These are phyloP conservation scores for Laguncularia racemosa DNA, from an alignment of 345 rosid species.

Conservation along the genomic window DNA sequence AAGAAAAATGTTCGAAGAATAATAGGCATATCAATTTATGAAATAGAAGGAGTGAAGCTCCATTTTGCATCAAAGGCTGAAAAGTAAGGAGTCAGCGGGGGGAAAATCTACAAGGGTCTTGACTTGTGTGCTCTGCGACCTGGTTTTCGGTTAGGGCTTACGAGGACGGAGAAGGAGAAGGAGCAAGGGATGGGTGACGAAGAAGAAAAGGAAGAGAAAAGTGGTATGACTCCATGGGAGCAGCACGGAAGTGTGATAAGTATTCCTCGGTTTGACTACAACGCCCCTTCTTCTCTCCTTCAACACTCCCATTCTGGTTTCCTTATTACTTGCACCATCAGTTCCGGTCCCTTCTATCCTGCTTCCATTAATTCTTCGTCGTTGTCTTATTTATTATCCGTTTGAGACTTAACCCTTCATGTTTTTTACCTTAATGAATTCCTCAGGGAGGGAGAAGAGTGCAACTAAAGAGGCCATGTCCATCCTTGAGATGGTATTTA, in stretches of 20 bases:
- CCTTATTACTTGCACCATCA: conserved; percentile 78
- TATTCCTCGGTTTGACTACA: conserved; percentile 92
- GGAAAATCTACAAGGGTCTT: too few species aligned
- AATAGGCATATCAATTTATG: too few species aligned
- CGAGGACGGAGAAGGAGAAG: neutral
- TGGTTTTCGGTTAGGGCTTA: too few species aligned
- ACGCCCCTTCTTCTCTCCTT: conserved; percentile 69
- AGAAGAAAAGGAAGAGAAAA: conserved; percentile 2
- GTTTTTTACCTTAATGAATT: neutral
- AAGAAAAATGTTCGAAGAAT: too few species aligned
- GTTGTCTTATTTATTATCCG: neutral
- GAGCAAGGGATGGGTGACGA: conserved; percentile 2
- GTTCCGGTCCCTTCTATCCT: conserved; percentile 20
- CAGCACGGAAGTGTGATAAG: conserved; percentile 69
- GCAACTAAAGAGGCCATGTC: conserved; percentile 84
- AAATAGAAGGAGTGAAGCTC: too few species aligned
- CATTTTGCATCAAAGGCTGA: too few species aligned
- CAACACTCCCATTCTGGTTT: conserved; percentile 73
- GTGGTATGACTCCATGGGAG: conserved; percentile 73
- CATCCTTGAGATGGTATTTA: conserved; percentile 65
- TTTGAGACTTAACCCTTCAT: neutral
- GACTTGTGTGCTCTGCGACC: too few species aligned
- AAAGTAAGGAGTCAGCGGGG: too few species aligned
- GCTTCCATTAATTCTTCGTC: neutral
- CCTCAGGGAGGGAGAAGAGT: conserved; percentile 84